These are phyloP conservation scores for Auriscalpium microsporum DNA, from an alignment of 768 basidiomycete species.

Conservation along the genomic window DNA sequence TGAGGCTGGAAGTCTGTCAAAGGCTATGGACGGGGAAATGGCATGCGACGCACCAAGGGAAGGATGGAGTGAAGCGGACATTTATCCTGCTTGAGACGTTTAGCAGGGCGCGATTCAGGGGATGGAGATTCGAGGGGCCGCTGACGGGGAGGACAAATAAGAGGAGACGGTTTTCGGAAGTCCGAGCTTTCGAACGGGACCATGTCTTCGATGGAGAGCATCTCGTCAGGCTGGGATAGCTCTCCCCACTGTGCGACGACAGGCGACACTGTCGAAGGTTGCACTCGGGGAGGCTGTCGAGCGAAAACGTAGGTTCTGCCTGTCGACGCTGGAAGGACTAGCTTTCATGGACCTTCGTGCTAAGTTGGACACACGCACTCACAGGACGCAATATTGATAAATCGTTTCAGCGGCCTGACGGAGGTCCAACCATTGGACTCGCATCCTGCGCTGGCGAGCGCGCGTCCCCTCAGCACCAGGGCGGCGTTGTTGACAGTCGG, in stretches of 20 bases:
- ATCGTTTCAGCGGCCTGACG: no score
- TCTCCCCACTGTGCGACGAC: neutral
- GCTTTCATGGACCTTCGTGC: no score
- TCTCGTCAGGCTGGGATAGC: neutral
- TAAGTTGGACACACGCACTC: no score
- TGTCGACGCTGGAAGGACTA: no score
- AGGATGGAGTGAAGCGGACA: neutral
- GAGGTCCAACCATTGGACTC: no score
- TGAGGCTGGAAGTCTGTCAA: neutral
- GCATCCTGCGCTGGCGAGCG: no score
- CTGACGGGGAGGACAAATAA: neutral
- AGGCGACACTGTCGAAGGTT: neutral
- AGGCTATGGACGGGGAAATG: neutral
- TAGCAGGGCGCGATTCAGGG: neutral
- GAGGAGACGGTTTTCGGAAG: neutral
- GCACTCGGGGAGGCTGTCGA: neutral
- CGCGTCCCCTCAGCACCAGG: no score
- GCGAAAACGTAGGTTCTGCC: neutral
- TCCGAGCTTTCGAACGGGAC: neutral
- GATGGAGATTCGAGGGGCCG: neutral
- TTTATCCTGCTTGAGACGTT: neutral
- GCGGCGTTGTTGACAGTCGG: no score
- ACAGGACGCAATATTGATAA: no score
- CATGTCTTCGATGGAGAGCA: neutral
- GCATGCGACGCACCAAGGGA: neutral